These are phyloP conservation scores for Chaetoceros muelleri DNA, from an alignment of 108 stramenopile species.

Conservation along the genomic window DNA sequence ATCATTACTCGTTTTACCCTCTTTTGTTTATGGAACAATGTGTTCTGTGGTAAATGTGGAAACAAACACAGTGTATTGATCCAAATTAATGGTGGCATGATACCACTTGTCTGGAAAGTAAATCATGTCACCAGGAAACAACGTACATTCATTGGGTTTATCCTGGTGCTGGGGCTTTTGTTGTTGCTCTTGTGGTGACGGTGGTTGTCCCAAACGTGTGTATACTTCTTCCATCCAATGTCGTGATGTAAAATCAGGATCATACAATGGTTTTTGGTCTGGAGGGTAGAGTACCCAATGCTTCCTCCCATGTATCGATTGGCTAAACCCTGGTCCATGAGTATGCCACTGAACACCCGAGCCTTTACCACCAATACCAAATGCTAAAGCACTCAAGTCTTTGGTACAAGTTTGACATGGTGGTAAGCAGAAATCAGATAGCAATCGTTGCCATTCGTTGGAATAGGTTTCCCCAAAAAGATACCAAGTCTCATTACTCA, in stretches of 20 bases:
- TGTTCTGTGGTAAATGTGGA: conserved; percentile 79
- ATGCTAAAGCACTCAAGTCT: conserved; percentile 44
- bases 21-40: no score
- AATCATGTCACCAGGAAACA: conserved; percentile 71
- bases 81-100: conserved; percentile 86
- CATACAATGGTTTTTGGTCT: conserved; percentile 34
- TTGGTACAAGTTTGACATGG: conserved; percentile 55
- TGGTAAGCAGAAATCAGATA: conserved; percentile 38
- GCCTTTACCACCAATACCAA: conserved; percentile 74
- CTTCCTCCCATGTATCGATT: conserved; percentile 56
- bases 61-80: conserved; percentile 83
- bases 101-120: conserved; percentile 81
- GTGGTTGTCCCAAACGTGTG: conserved; percentile 7
- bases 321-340: conserved; percentile 71
- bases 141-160: conserved; percentile 60
- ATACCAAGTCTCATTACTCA: conserved; percentile 79
- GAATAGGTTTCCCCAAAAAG: conserved; percentile 77
- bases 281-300: conserved; percentile 68
- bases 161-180: conserved; percentile 6
- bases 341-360: conserved; percentile 83
- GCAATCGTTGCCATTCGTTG: conserved; percentile 47
- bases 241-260: conserved; percentile 55
- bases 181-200: not conserved
- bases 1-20: no score
- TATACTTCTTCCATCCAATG: conserved; percentile 81